phyloP scores from a whole-genome alignment of 192 early-diverging fungal genomes.

The Coemansia sp. region DNA sequence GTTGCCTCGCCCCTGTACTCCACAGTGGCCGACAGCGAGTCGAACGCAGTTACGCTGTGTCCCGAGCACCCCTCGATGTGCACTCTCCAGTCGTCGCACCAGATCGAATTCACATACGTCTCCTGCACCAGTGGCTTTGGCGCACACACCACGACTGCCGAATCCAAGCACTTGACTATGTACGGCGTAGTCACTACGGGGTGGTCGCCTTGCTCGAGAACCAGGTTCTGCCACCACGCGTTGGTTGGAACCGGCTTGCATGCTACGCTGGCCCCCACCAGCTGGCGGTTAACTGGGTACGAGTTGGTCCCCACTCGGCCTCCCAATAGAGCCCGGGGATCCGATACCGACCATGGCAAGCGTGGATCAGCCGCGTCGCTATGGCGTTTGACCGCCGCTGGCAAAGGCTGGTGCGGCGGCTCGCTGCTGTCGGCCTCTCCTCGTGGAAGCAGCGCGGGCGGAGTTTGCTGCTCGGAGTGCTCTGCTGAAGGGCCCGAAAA shows the following conservation, averaged over 20 bases:
- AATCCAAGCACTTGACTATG: constrained; percentile 25
- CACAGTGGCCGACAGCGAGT: constrained; percentile 40
- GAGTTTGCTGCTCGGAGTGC: not conserved
- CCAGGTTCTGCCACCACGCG: constrained; percentile 53
- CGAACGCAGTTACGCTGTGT: constrained; percentile 22
- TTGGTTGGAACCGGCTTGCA: constrained; percentile 35
- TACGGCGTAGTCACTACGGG: constrained; percentile 46
- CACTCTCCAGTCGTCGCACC: constrained; percentile 45
- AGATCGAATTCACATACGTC: constrained; percentile 25
- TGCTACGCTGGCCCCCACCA: constrained; percentile 13
- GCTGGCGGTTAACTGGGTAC: constrained; percentile 11
- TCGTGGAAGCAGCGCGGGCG: not conserved
- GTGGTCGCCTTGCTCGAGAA: constrained; percentile 33
- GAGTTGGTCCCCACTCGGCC: constrained; percentile 16
- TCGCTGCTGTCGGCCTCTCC: not conserved
- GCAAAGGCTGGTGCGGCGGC: not conserved
- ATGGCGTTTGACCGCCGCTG: not conserved
- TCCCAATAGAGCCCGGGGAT: constrained; percentile 3
- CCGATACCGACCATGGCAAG: constrained; percentile 13
- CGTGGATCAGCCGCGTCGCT: not conserved
- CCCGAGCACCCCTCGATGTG: not conserved
- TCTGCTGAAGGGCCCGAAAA: constrained; percentile 7
- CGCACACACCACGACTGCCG: constrained; percentile 16
- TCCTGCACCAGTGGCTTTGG: constrained; percentile 20
- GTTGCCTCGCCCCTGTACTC: not conserved